Evolutionary conservation across 257 asterid genomes (phyloP), one percentile per base, ranked within the genome.

Genomic region (Solanum verrucosum): DNA sequence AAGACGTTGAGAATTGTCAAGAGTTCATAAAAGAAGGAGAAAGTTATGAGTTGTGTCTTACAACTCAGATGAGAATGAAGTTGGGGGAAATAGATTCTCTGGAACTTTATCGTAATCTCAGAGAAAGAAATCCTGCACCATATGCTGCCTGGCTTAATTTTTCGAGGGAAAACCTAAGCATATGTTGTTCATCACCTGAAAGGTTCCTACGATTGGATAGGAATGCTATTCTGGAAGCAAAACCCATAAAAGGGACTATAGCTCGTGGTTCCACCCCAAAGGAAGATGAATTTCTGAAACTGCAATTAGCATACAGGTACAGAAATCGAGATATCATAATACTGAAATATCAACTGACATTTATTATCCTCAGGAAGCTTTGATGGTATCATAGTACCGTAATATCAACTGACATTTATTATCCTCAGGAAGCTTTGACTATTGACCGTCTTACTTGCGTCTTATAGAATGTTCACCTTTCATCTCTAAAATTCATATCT

Each of bases 171-270:
- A 90, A 94, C 85, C 91, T 97, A 49, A 89, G 88, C 79, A 92
- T 97, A 71, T 96, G 99, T 89, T 96, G 96, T 90, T 96, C 99
- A 65, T 96, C 99, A 15, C 99, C 99, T 27, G 99, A 97, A 91
- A 93, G 99, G 91, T 97, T 97, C 90, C 90, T 97, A 83, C 93
- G 94, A 88, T 87, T 97, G 95, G 98, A 97, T 65, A 90, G 92
- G 89, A 89, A 95, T 60, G 99, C 97, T 37, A 73, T 95, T 87
- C 89, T 97, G 87, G 99, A 97, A 92, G 99, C 99, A 25, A 97
- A 96, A 91, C 99, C 99, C 40, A 97, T 97, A 75, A 97, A 97
- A 90, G 99, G 99, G 38, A 97, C 99, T 72, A 91, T 94, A 89
- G 96, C 99, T 90, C 99, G 99, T 84, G 99, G 99, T 73, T 85